Base-by-base conservation (phyloP, 306 rosid species). In the Prunus mongolica region DNA sequence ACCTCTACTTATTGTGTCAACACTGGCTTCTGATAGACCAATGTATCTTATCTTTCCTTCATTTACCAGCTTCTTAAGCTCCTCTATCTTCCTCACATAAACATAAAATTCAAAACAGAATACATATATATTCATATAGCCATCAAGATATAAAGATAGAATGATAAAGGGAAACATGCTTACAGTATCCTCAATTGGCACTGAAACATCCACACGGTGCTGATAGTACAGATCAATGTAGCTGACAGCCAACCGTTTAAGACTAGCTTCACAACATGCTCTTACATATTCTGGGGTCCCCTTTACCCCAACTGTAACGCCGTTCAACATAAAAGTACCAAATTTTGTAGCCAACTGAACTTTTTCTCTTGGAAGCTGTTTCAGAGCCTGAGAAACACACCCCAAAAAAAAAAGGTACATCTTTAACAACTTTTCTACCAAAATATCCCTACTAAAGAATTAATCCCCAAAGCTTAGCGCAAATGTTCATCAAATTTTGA, bases 161-260 rank as follows among this genome's bases (percentile, higher is more conserved):
- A 50, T 44, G 47, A 69, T 8, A 13, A 11, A 58, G 12, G 63
- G 15, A 34, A 52, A 24, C 58, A 71, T 60, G 25, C 91, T 89
- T 79, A 89, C 93, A 1, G 95, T 91, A 72, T 91, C 89, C 78
- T 91, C 97, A 60, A 89, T 91, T 78, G 91, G 89, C 74, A 91
- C 83, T n/a, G 90, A 84, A 45, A 83, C 67, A 61, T 91, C 97
- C 27, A 89, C 58, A 16, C 89, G 75, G 71, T 88, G 93, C 66
- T 84, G 89, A 76, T 80, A 91, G 66, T 88, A 91, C 4, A 89
- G 64, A 82, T 91, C 95, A 68, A 91, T 89, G 54, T 83, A 79
- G 46, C 73, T 63, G 5, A 84, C 81, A 57, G 76, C 82, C 50
- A 88, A 82, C 32, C 91, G 74, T 63, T 82, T 78, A 49, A 89